Conservation (phyloP, 2,329 filamentous ascomycete species). For the Aspergillus transmontanensis region DNA sequence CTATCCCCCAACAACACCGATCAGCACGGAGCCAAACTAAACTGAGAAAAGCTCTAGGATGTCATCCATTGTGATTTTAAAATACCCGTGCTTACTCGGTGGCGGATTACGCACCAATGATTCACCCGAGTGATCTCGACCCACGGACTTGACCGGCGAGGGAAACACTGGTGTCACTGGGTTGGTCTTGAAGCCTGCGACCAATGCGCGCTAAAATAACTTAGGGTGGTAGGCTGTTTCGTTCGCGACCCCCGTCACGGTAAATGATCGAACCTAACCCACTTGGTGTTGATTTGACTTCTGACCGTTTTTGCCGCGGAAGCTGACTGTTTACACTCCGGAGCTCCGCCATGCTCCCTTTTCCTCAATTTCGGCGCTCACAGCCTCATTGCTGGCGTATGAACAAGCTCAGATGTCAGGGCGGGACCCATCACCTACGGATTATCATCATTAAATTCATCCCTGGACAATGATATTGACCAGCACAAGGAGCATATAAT, state of each 20-base stretch:
- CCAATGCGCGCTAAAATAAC: not conserved
- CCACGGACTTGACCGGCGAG: not conserved
- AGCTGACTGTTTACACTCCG: not conserved
- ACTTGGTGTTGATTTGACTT: conserved; percentile 7
- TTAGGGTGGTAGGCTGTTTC: conserved; percentile 2
- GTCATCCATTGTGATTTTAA: conserved; percentile 1
- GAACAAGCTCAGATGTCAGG: conserved; percentile 15
- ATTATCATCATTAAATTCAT: conserved; percentile 11
- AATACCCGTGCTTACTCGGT: conserved; percentile 11
- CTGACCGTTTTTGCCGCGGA: conserved; percentile 6
- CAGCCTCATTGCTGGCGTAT: conserved; percentile 11
- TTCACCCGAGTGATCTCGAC: conserved; percentile 9
- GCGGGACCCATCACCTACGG: conserved; percentile 9
- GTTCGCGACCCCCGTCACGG: not conserved
- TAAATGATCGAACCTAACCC: conserved; percentile 10
- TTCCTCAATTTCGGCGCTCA: not conserved
- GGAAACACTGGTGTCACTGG: too few relatives aligned
- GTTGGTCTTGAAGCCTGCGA: not conserved
- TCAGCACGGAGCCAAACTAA: conserved; percentile 3
- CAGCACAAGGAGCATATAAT: conserved; percentile 1
- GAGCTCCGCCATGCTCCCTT: not conserved
- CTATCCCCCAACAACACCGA: conserved; percentile 2
- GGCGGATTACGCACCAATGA: conserved; percentile 18
- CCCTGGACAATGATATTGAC: conserved; percentile 7
- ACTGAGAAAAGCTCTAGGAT: conserved; percentile 4